Percentiles rank a stretch among this genome's conserved stretches.
phyloP scores from a whole-genome alignment of 805 yeast genomes.

The Cyberlindnera misumaiensis region DNA sequence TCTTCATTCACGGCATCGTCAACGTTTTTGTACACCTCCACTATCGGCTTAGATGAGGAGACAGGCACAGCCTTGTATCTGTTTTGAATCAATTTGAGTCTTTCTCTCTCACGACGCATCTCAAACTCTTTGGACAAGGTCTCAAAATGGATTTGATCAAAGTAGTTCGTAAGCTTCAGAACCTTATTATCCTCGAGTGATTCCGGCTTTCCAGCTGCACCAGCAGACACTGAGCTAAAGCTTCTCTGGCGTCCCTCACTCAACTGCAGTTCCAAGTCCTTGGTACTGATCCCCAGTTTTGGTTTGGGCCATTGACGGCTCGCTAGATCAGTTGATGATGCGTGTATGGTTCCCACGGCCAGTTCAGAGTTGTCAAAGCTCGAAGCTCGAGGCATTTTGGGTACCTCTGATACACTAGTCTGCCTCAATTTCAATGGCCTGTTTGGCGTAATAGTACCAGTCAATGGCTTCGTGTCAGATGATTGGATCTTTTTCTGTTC shows the following conservation, averaged over 20 bases:
- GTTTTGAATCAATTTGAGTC: conserved; percentile 51
- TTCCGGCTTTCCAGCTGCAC: conserved; percentile 7
- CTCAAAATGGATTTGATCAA: conserved; percentile 72
- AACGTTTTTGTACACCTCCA: conserved; percentile 82
- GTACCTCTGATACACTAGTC: conserved; percentile 7
- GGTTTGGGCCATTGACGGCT: conserved; percentile 1
- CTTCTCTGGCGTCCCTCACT: conserved; percentile 23
- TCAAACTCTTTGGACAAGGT: conserved; percentile 81
- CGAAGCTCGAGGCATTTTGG: conserved; percentile 6
- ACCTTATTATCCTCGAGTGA: conserved; percentile 38
- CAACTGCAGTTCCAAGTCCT: conserved; percentile 21
- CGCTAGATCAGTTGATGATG: conserved; percentile 1
- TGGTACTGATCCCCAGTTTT: conserved; percentile 21
- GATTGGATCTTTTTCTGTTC: conserved; percentile 4
- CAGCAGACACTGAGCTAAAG: conserved; percentile 5
- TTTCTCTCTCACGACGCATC: conserved; percentile 75
- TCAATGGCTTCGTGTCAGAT: conserved; percentile 4
- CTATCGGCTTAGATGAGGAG: conserved; percentile 75
- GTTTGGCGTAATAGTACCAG: conserved; percentile 4
- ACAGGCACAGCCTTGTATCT: conserved; percentile 66
- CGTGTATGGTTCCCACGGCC: background rate
- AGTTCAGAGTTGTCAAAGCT: conserved; percentile 1
- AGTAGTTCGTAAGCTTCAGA: conserved; percentile 56
- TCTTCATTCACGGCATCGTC: conserved; percentile 76
- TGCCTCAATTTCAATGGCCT: conserved; percentile 5